Evolutionary conservation across 495 filamentous ascomycete species (phyloP), one percentile per base, ranked within the genome.

Genomic region (Ramalina intermedia): DNA sequence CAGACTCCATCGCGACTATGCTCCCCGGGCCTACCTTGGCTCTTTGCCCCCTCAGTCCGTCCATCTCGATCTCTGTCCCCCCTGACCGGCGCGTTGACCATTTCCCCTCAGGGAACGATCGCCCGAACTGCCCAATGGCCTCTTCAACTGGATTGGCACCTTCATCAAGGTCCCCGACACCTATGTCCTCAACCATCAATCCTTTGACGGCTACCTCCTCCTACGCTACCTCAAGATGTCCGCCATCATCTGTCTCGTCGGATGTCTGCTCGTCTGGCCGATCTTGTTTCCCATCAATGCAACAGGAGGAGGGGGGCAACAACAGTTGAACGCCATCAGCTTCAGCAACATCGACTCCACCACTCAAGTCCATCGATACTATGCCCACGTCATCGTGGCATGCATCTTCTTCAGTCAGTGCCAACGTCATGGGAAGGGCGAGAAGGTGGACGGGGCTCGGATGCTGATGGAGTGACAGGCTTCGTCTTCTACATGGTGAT

Each of bases 401-500:
- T 87, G 82, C 78, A 63, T 85, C 49, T 96, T 87, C 61, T 80
- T 89, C 51, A 77, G 71, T 71, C 61, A 52, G 71, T 17, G 6
- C 13, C n/a, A 14, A 39, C 3, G 23, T 23, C 6, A 17, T 9
- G 29, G 9, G 24, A 24, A 24, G 23, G 23, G 23, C 23, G 23
- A 33, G 29, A 33, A 33, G 12, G 12, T 41, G 24, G 17, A 17
- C 37, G 37, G 16, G 3, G 17, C 3, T 35, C 35, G 8, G n/a
- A 12, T 23, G 38, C 54, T 61, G 23, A 58, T 18, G 20, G 35
- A 33, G 14, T 23, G 21, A 2, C 43, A 76, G 71, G 77, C 41
- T 91, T 96, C 57, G 69, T 98, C 56, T 83, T 96, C 67, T 84
- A 82, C 61, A 80, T 89, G 62, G 79, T 98, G 52, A 84, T 89